Evolutionary conservation across 345 rosid species (phyloP).

Genomic region (Aurinia saxatilis): DNA sequence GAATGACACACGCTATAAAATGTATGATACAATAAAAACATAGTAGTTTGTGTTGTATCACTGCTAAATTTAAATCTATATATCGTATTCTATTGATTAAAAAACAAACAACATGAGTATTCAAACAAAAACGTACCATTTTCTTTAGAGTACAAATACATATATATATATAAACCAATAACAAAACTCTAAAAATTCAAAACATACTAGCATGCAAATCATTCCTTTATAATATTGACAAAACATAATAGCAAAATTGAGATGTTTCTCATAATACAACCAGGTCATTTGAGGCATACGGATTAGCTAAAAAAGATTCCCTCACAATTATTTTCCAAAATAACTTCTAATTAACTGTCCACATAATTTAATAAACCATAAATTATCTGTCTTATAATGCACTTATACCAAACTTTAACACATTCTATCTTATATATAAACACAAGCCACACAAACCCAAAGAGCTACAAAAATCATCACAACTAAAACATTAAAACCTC

Average conservation of each 20-base stretch:
- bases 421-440: constrained; percentile 1
- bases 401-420: constrained; percentile 4
- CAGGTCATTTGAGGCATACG: constrained; percentile 22
- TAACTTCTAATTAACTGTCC: neutral
- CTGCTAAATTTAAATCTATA: no score
- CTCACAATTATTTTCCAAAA: neutral
- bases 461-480: constrained; percentile 7
- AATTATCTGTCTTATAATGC: constrained; percentile 6
- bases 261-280: neutral
- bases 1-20: no score
- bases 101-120: no score
- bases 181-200: neutral
- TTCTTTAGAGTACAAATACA: neutral
- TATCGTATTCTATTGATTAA: no score
- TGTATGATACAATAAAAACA: no score
- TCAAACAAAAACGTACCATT: neutral
- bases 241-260: neutral
- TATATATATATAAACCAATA: neutral
- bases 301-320: neutral
- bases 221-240: neutral
- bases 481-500: neutral
- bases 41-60: no score
- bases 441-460: neutral
- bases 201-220: neutral
- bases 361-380: constrained; percentile 1